Evolutionary conservation across 2,329 filamentous ascomycete species (phyloP), one percentile per base, ranked within the genome.

Genomic region (Alternaria infectoria): DNA sequence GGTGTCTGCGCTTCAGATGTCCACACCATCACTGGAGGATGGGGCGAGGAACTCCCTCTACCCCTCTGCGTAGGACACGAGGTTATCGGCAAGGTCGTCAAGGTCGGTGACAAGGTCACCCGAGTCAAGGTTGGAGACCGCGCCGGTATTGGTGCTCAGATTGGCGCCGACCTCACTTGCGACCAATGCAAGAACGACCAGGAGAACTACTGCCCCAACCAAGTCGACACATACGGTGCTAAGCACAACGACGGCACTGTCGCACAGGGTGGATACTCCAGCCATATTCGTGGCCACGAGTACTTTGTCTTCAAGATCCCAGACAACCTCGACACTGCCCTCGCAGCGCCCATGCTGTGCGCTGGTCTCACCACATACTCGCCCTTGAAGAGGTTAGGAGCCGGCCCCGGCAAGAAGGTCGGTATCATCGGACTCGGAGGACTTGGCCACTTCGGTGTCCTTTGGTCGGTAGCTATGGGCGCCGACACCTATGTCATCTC

Each of bases 311-410:
- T 89, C 81, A 90, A 91, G 74, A 94, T 96, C 67, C 93, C 93
- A 36, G 91, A 93, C 30, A 87, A 84, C 56, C 86, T 96, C 49
- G 79, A 84, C 67, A 83, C 79, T 62, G 77, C 78, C 23, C 81
- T 89, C 54, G 91, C 90, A 1, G 93, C 92, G 2, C 91, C 91
- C 10, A 93, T 94, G 91, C 86, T 96, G 70, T 96, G 93, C 80
- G 93, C 92, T 44, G 93, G 93, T 67, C 85, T 96, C 69, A 96
- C 93, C 4, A 89, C 89, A 62, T 96, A 89, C 83, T 91, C 88
- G 64, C 93, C 93, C 1, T 85, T 97, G 13, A 89, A 92, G 67
- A 87, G 92, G 52, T 89, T 93, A 74, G 91, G 91, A 21, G 86
- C 87, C 63, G 91, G 91, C 0, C 91, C 91, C 1, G 92, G 93